Evolutionary conservation across 2,329 filamentous ascomycete species (phyloP).

Genomic region (Epicoccum sorghinum): DNA sequence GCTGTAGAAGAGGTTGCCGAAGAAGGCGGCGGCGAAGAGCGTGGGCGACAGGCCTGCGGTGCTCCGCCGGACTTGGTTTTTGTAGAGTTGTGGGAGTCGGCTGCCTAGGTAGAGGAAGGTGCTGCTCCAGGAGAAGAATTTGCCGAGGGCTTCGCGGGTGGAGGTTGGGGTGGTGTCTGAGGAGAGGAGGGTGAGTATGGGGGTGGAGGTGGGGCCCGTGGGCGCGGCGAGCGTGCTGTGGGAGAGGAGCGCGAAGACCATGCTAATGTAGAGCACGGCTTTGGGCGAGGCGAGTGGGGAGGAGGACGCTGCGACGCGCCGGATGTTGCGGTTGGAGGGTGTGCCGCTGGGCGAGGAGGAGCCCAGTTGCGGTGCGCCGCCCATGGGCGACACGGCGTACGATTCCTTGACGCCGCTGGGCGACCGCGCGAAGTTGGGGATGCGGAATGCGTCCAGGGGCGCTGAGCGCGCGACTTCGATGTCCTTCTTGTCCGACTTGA

Average conservation of each 20-base stretch:
- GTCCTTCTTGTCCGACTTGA: constrained; percentile 19
- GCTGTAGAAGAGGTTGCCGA: constrained; percentile 72
- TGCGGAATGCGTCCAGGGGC: constrained; percentile 44
- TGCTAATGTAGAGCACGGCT: constrained; percentile 54
- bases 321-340: constrained; percentile 35
- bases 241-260: constrained; percentile 51
- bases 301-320: constrained; percentile 45
- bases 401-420: constrained; percentile 34
- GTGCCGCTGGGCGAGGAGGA: constrained; percentile 22
- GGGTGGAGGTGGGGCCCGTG: no score
- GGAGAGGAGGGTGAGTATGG: constrained; percentile 19
- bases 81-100: constrained; percentile 65
- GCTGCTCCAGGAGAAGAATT: constrained; percentile 52
- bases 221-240: constrained; percentile 32
- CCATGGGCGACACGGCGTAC: constrained; percentile 27
- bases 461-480: constrained; percentile 33
- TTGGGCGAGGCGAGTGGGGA: constrained; percentile 54
- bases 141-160: constrained; percentile 42
- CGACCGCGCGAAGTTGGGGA: constrained; percentile 46
- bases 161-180: no score
- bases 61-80: constrained; percentile 67
- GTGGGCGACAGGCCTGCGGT: constrained; percentile 68
- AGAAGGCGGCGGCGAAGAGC: constrained; percentile 70
- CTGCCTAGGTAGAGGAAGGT: constrained; percentile 50
- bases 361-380: neutral